Evolutionary conservation across 139 green algal species (phyloP).

Genomic region (Mesotaenium endlicherianum): DNA sequence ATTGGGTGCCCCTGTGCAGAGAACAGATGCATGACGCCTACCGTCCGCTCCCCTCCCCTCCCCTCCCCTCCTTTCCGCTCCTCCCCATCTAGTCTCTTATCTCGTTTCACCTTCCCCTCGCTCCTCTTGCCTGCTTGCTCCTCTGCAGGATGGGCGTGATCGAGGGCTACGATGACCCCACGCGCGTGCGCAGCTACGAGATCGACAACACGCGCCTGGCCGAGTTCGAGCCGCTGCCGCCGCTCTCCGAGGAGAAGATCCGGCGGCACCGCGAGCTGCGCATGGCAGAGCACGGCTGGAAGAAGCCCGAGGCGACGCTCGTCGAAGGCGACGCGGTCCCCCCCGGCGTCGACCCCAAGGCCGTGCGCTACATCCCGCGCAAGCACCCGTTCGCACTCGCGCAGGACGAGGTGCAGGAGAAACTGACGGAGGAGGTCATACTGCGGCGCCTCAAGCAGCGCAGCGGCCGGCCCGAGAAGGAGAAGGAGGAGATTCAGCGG

Average conservation of each 20-base stretch:
- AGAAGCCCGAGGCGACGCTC: slow-evolving; percentile 19
- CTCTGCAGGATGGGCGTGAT: slow-evolving; percentile 13
- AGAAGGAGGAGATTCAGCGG: background rate
- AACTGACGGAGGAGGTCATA: slow-evolving; percentile 12
- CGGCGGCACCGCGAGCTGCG: slow-evolving; percentile 1
- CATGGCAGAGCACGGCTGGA: slow-evolving; percentile 12
- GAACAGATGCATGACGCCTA: background rate
- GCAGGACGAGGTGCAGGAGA: slow-evolving; percentile 7
- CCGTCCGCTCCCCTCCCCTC: background rate
- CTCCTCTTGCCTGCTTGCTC: background rate
- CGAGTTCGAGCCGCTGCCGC: slow-evolving; percentile 4
- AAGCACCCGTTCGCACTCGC: slow-evolving; percentile 17
- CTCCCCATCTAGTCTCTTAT: background rate
- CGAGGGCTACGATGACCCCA: slow-evolving; percentile 10
- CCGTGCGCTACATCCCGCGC: slow-evolving; percentile 18
- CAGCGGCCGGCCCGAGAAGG: slow-evolving; percentile 17
- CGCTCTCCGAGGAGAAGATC: slow-evolving; percentile 15
- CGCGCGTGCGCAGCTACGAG: slow-evolving; percentile 13
- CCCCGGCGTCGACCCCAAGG: slow-evolving; percentile 13
- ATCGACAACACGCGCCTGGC: background rate
- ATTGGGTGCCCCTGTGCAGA: background rate
- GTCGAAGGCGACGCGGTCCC: slow-evolving; percentile 23
- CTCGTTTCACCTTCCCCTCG: background rate
- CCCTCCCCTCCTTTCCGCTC: background rate
- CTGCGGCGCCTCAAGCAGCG: slow-evolving; percentile 11